A percentile compares a stretch with the other conserved stretches of the same genome.
These are phyloP conservation scores for Pythium phragmitis DNA, from an alignment of 352 stramenopile genomes.

Conservation along the genomic window DNA sequence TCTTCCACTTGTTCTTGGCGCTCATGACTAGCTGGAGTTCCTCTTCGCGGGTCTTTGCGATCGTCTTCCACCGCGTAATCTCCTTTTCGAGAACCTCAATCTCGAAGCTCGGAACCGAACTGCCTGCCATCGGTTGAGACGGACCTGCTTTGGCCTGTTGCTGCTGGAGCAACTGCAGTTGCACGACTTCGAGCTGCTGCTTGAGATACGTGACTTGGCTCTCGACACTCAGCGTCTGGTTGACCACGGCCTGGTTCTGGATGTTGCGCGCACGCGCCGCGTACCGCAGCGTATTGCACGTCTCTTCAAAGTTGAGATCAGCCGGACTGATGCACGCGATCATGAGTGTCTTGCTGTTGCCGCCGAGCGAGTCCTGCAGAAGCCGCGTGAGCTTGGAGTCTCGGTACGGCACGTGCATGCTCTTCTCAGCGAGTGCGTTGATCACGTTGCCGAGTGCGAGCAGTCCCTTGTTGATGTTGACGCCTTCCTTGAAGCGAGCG, in stretches of 20 bases:
- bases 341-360: slow-evolving; percentile 92
- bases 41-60: slow-evolving; percentile 35
- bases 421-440: slow-evolving; percentile 85
- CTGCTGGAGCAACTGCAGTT: slow-evolving; percentile 61
- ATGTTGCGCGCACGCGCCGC: slow-evolving; percentile 98
- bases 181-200: slow-evolving; percentile 63
- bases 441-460: slow-evolving; percentile 96
- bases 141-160: slow-evolving; percentile 19
- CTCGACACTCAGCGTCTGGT: slow-evolving; percentile 93
- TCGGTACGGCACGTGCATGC: slow-evolving; percentile 81
- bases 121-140: background rate
- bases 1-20: slow-evolving; percentile 71
- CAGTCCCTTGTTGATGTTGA: slow-evolving; percentile 95
- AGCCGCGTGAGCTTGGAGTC: slow-evolving; percentile 91
- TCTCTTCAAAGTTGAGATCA: slow-evolving; percentile 91
- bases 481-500: slow-evolving; percentile 88
- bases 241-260: slow-evolving; percentile 96
- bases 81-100: slow-evolving; percentile 27
- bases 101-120: slow-evolving; percentile 16
- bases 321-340: slow-evolving; percentile 84
- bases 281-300: slow-evolving; percentile 94
- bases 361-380: slow-evolving; percentile 86
- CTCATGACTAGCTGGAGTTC: slow-evolving; percentile 46
- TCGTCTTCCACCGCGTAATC: slow-evolving; percentile 33
- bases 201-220: slow-evolving; percentile 65